Evolutionary conservation across 2,329 filamentous ascomycete species (phyloP).

Genomic region (Epichloe uncinata): DNA sequence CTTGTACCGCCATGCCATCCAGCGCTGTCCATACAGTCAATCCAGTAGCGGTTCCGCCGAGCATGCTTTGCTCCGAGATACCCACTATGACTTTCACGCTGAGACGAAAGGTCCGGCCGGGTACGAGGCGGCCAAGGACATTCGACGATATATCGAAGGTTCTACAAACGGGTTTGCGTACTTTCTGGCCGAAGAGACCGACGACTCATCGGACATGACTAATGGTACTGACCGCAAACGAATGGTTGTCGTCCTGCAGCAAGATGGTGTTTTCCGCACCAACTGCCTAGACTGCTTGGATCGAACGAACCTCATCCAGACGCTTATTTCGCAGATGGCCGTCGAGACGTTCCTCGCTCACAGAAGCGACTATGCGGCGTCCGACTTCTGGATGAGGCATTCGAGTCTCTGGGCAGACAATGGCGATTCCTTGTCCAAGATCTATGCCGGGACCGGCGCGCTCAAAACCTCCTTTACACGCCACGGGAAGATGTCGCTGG

Average conservation of each 20-base stretch:
- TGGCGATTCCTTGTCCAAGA: slow-evolving; percentile 83
- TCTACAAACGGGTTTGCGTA: slow-evolving; percentile 88
- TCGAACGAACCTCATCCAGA: slow-evolving; percentile 90
- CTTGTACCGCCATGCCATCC: slow-evolving; percentile 66
- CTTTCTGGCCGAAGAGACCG: slow-evolving; percentile 64
- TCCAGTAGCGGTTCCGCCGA: slow-evolving; percentile 42
- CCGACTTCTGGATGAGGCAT: slow-evolving; percentile 86
- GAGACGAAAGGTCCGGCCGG: slow-evolving; percentile 77
- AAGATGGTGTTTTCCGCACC: slow-evolving; percentile 90
- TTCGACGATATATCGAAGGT: slow-evolving; percentile 61
- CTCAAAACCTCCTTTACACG: slow-evolving; percentile 92
- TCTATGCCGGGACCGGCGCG: slow-evolving; percentile 92
- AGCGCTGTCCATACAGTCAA: slow-evolving; percentile 56
- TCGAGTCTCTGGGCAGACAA: slow-evolving; percentile 95
- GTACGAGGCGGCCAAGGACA: slow-evolving; percentile 81
- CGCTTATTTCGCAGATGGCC: slow-evolving; percentile 87
- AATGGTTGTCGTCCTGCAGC: slow-evolving; percentile 64
- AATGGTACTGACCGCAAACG: slow-evolving; percentile 26
- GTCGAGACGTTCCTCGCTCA: slow-evolving; percentile 73
- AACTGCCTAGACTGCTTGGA: slow-evolving; percentile 96
- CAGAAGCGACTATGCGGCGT: slow-evolving; percentile 50
- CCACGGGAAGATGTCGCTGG: slow-evolving; percentile 88
- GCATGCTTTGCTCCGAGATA: slow-evolving; percentile 63
- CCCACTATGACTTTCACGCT: slow-evolving; percentile 93
- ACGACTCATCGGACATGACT: slow-evolving; percentile 33